Evolutionary conservation across 2,329 filamentous ascomycete species (phyloP), one percentile per base, ranked within the genome.

Genomic region (Ophiostoma ulmi): DNA sequence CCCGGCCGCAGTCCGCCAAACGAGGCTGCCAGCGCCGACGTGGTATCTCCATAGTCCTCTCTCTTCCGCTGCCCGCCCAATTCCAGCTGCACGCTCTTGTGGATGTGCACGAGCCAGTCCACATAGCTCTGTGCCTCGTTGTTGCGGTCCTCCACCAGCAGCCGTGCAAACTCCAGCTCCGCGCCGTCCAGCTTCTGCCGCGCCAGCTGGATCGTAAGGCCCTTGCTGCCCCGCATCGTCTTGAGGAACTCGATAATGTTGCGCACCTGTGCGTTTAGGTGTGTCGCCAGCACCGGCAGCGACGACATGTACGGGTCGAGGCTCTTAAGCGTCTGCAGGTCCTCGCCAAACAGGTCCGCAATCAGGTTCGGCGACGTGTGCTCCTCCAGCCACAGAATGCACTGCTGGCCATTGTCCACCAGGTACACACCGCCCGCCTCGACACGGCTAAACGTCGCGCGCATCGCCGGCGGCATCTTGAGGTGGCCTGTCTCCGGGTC

Each of bases 121-220:
- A 98, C 95, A 80, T 98, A 99, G 78, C 92, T 97, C 81, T 97
- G 94, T 48, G 95, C 95, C 82, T 99, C 95, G 75, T 97, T 97
- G 79, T 98, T 98, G 74, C 95, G 87, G 78, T 99, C 95, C 81
- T 99, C 95, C 41, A 97, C 89, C 75, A 99, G 80, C 80, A 96
- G 84, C 69, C 94, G 85, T 8, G 95, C 95, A 83, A 98, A 99
- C 80, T 99, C 95, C 77, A 93, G 98, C 80, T 99, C 95, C 3
- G 94, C 92, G 0, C 95, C 95, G 77, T 99, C 95, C 4, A 98
- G 85, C 0, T 94, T 94, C 80, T 98, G 95, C 72, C 95, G 83
- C 8, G 95, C 95, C 67, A 99, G 84, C 80, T 98, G 95, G 67
- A 99, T 87, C 1, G 92, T 92, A 72, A 97, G 82, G 31, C 91